These are phyloP conservation scores for Asterochloris sp. DNA, from an alignment of 139 green algal genomes.

Conservation along the genomic window DNA sequence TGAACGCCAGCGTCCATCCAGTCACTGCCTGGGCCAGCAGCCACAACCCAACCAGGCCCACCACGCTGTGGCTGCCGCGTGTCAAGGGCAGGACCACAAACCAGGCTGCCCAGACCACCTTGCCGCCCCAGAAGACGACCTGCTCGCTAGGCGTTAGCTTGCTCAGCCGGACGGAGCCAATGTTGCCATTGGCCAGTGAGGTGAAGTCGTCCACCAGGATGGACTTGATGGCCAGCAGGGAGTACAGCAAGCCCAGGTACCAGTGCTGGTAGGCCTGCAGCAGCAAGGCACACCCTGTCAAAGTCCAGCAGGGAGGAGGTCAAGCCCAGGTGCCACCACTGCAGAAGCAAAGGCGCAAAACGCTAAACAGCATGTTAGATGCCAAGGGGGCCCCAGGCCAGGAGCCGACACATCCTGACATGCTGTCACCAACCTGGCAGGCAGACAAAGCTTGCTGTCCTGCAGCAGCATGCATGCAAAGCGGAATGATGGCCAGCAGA, in stretches of 20 bases:
- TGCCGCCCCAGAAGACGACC: constrained; percentile 41
- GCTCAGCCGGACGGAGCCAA: constrained; percentile 43
- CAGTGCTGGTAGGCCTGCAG: constrained; percentile 57
- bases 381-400: too few species aligned
- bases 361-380: too few species aligned
- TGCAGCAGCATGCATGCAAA: too few species aligned
- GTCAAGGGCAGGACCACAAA: constrained; percentile 29
- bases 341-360: too few species aligned
- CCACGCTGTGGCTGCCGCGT: constrained; percentile 18
- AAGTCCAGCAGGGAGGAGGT: constrained; percentile 62
- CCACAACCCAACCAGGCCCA: constrained; percentile 30
- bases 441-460: too few species aligned
- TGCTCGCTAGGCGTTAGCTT: constrained; percentile 29
- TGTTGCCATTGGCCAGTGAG: constrained; percentile 41
- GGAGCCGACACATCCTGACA: too few species aligned
- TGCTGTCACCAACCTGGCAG: too few species aligned
- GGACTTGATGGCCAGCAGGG: constrained; percentile 62
- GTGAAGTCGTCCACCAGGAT: constrained; percentile 66
- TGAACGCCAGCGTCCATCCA: constrained; percentile 65
- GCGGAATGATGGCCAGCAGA: constrained; percentile 47
- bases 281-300: background rate
- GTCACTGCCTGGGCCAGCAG: constrained; percentile 35
- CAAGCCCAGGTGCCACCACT: constrained; percentile 31
- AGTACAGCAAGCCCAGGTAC: constrained; percentile 61
- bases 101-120: constrained; percentile 29